Base-by-base conservation (phyloP, 371 early-diverging fungal genomes). In the Nematocida displodere region DNA sequence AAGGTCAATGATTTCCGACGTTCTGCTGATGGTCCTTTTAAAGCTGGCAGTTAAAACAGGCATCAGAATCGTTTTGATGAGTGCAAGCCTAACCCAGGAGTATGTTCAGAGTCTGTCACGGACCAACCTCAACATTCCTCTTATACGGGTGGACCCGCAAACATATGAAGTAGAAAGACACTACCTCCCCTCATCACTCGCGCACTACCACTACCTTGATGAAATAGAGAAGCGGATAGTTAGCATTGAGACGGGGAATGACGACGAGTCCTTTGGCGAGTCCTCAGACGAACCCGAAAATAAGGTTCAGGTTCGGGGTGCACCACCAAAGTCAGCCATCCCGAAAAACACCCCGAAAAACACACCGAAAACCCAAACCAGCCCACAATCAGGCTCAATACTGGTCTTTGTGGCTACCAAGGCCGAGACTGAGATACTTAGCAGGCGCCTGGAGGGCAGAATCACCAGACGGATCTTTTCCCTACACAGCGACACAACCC, bases 1-100 rank as follows among this genome's bases (percentile, higher is more conserved):
- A 85, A 88, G 99, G 59, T 92, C 90, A 47, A 82, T 94, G 49
- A 92, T 92, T 80, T 95, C 94, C 0, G 99, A 99, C 81, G 89
- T 96, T 33, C 81, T 97, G 26, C 89, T 99, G 75, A 93, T 95
- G 49, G 89, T 95, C 61, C 84, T 96, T 2, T 88, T 89, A 17
- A 76, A 76, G 53, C 7, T 66, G 22, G 67, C 91, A 53, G 89
- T 34, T 79, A 80, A 76, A 76, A 78, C 90, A 79, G 77, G 78
- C 66, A 84, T 95, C 7, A 91, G 91, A 83, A 83, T 97, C 20
- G 87, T 97, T 22, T 90, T 99, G 79, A 99, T 99, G 99, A 91
- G 92, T 78, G 99, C 99, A 48, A 95, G 97, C 0, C 85, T 95
- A 40, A 88, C 75, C 15, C 48, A 59, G 17, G 75, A 71, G 47